These are phyloP conservation scores for Emergomyces africanus DNA, from an alignment of 2,329 filamentous ascomycete species.

Conservation along the genomic window DNA sequence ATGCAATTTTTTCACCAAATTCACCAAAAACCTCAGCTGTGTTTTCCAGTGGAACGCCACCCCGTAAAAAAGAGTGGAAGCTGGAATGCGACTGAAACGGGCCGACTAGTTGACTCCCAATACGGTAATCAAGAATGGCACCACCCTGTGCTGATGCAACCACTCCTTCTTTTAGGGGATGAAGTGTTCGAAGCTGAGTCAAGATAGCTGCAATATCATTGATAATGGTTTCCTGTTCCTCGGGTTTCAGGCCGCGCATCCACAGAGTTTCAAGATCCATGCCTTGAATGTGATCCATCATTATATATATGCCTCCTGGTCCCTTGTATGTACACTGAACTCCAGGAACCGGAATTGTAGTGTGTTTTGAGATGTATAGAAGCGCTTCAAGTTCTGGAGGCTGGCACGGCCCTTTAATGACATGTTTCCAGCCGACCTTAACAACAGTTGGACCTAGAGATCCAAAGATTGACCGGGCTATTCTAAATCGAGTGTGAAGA, in stretches of 20 bases:
- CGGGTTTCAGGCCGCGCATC: constrained; percentile 8
- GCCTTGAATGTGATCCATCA: constrained; percentile 7
- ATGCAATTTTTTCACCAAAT: constrained; percentile 8
- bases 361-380: constrained; percentile 8
- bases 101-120: constrained; percentile 8
- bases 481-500: constrained; percentile 9
- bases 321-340: constrained; percentile 8
- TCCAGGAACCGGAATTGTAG: constrained; percentile 9
- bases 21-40: constrained; percentile 7
- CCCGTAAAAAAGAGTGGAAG: constrained; percentile 10
- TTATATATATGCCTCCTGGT: constrained; percentile 9
- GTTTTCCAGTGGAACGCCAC: constrained; percentile 8
- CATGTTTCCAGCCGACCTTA: constrained; percentile 5
- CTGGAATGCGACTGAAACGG: constrained; percentile 8
- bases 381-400: constrained; percentile 10
- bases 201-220: constrained; percentile 10
- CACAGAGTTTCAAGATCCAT: constrained; percentile 8
- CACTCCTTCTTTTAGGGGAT: constrained; percentile 6
- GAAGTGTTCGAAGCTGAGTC: constrained; percentile 8
- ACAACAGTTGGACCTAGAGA: constrained; percentile 8
- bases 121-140: constrained; percentile 9
- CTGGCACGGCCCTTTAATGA: constrained; percentile 10
- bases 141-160: constrained; percentile 7
- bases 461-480: constrained; percentile 10
- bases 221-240: constrained; percentile 7